A percentile compares a stretch with the other conserved stretches of the same genome.
Conservation (phyloP, 2,329 filamentous ascomycete species). For the Fusarium kyushuense region DNA sequence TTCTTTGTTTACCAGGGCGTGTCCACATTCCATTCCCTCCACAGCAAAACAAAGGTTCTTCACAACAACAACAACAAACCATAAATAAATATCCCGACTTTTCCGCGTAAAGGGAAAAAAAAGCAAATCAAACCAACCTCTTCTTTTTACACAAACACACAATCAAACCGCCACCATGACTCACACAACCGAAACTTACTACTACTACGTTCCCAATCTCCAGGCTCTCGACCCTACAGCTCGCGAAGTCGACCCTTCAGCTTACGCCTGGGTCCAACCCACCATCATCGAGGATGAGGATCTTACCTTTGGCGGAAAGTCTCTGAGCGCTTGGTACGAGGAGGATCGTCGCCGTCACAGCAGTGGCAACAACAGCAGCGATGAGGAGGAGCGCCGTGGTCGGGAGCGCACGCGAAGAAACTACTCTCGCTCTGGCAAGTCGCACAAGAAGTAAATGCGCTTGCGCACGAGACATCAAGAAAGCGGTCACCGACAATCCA, state of each 20-base stretch:
- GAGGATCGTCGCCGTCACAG: conserved; percentile 64
- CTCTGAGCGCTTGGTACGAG: conserved; percentile 70
- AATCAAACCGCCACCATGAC: conserved; percentile 32
- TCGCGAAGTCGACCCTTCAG: conserved; percentile 51
- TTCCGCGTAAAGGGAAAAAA: conserved; percentile 10
- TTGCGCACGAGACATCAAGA: conserved; percentile 5
- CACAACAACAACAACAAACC: conserved; percentile 15
- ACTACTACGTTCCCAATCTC: conserved; percentile 52
- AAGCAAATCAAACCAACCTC: conserved; percentile 8
- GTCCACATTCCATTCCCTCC: conserved; percentile 34
- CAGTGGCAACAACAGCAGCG: conserved; percentile 56
- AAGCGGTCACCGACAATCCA: conserved; percentile 26
- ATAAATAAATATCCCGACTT: conserved; percentile 5
- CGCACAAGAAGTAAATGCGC: conserved; percentile 49
- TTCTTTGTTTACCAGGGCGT: conserved; percentile 38
- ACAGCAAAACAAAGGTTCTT: conserved; percentile 34
- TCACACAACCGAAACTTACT: conserved; percentile 48
- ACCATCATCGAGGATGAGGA: conserved; percentile 72
- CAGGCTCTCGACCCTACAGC: conserved; percentile 51
- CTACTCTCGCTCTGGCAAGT: conserved; percentile 47
- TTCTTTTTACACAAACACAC: not conserved
- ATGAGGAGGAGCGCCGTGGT: conserved; percentile 56
- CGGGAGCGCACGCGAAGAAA: conserved; percentile 54
- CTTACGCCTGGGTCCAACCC: conserved; percentile 63
- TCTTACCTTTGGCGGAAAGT: conserved; percentile 71